Conservation (phyloP, 257 asterid species). For the Rauvolfia tetraphylla region DNA sequence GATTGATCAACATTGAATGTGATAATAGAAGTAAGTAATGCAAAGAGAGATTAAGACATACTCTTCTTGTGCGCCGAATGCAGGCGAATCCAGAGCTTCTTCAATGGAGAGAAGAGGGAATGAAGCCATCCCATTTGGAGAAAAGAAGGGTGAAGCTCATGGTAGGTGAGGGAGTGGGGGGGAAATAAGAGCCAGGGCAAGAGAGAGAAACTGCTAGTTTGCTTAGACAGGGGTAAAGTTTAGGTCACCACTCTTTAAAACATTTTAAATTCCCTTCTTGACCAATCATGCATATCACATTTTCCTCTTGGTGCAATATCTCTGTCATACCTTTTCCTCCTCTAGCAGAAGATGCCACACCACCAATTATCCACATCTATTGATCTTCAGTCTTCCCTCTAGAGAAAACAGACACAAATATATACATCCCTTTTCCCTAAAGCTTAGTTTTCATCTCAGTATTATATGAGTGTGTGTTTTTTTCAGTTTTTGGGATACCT, state of each 20-base stretch:
- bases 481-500: constrained; percentile 2
- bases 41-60: constrained; percentile 26
- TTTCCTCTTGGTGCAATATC: constrained; percentile 57
- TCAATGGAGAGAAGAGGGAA: constrained; percentile 87
- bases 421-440: constrained; percentile 14
- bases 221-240: constrained; percentile 91
- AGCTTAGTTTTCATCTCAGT: neutral
- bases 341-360: constrained; percentile 45
- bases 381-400: constrained; percentile 20
- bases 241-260: constrained; percentile 43
- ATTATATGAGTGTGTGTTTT: neutral
- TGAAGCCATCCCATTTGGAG: constrained; percentile 84
- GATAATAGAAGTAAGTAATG: neutral
- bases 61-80: constrained; percentile 73
- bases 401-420: neutral
- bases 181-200: constrained; percentile 33
- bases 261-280: constrained; percentile 40
- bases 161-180: constrained; percentile 31
- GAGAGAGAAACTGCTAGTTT: constrained; percentile 43
- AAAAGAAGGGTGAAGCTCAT: constrained; percentile 46
- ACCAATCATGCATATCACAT: constrained; percentile 44
- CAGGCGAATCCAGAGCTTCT: constrained; percentile 81
- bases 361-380: constrained; percentile 33
- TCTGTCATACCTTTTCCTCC: constrained; percentile 42
- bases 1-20: neutral